A percentile compares a stretch with the other conserved stretches of the same genome.
phyloP scores from a whole-genome alignment of 805 yeast genomes.

The Saccharomycopsis guyanensis region DNA sequence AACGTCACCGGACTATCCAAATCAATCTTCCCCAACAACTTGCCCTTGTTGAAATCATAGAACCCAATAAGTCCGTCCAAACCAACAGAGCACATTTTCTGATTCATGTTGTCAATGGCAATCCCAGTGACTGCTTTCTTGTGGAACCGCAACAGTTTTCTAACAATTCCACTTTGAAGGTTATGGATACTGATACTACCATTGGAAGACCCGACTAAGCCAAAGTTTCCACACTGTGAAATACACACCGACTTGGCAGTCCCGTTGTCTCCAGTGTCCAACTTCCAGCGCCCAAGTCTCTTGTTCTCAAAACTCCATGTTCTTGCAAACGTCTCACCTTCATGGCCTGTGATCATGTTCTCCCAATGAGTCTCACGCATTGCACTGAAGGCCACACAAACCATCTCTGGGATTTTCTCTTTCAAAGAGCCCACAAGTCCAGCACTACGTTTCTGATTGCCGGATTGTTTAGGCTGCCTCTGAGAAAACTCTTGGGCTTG shows the following conservation, averaged over 20 bases:
- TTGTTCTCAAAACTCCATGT: slow-evolving; percentile 83
- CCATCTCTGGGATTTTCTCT: slow-evolving; percentile 73
- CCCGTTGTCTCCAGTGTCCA: slow-evolving; percentile 73
- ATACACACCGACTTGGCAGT: slow-evolving; percentile 67
- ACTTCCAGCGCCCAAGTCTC: slow-evolving; percentile 66
- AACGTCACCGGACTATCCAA: slow-evolving; percentile 73
- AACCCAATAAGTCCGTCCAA: slow-evolving; percentile 86
- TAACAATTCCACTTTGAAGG: slow-evolving; percentile 79
- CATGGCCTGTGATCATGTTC: slow-evolving; percentile 82
- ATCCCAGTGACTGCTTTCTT: slow-evolving; percentile 82
- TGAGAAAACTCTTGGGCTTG: slow-evolving; percentile 93
- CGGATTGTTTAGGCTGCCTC: slow-evolving; percentile 36
- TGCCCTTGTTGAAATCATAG: slow-evolving; percentile 71
- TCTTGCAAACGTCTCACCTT: slow-evolving; percentile 73
- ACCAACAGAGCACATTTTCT: slow-evolving; percentile 79
- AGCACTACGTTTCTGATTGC: slow-evolving; percentile 39
- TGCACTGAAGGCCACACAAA: slow-evolving; percentile 61
- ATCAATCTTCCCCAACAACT: slow-evolving; percentile 55
- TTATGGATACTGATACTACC: slow-evolving; percentile 87
- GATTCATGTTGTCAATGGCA: slow-evolving; percentile 84
- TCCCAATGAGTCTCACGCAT: slow-evolving; percentile 90
- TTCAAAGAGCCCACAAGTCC: slow-evolving; percentile 47
- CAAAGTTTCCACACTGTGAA: slow-evolving; percentile 94
- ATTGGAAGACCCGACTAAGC: slow-evolving; percentile 75
- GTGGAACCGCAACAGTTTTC: slow-evolving; percentile 64